Evolutionary conservation across 2,329 filamentous ascomycete species (phyloP).

Genomic region (Penicillium sp.): DNA sequence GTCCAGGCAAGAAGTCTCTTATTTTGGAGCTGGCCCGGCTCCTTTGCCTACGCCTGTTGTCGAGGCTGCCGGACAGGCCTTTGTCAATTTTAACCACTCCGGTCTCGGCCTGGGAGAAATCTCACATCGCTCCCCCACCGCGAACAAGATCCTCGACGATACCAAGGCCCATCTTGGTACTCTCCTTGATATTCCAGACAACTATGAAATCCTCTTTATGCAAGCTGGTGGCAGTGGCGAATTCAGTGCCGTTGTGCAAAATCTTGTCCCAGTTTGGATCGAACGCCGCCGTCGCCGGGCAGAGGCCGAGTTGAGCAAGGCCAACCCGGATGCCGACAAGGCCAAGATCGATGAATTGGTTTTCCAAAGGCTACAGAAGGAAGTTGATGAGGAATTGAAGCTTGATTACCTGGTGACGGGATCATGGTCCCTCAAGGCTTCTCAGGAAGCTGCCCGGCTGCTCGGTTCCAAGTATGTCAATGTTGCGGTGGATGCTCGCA

Average conservation of each 20-base stretch:
- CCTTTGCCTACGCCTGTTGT: conserved; percentile 75
- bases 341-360: conserved; percentile 52
- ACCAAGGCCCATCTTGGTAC: conserved; percentile 67
- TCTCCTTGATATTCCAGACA: conserved; percentile 74
- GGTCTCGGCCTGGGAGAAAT: conserved; percentile 86
- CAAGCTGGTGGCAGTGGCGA: conserved; percentile 73
- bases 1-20: conserved; percentile 66
- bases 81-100: conserved; percentile 73
- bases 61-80: conserved; percentile 65
- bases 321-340: conserved; percentile 40
- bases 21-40: conserved; percentile 91
- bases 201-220: conserved; percentile 73
- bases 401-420: conserved; percentile 89
- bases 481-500: conserved; percentile 61
- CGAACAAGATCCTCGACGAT: conserved; percentile 70
- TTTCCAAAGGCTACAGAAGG: conserved; percentile 55
- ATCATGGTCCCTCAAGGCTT: conserved; percentile 84
- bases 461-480: conserved; percentile 73
- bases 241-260: conserved; percentile 79
- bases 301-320: conserved; percentile 47
- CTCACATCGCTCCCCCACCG: conserved; percentile 76
- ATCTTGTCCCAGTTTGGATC: conserved; percentile 78
- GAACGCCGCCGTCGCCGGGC: conserved; percentile 59
- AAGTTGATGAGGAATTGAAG: conserved; percentile 65
- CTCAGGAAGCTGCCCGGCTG: conserved; percentile 72